Conservation (phyloP, 2,329 filamentous ascomycete genomes). For the Xylaria sp. region DNA sequence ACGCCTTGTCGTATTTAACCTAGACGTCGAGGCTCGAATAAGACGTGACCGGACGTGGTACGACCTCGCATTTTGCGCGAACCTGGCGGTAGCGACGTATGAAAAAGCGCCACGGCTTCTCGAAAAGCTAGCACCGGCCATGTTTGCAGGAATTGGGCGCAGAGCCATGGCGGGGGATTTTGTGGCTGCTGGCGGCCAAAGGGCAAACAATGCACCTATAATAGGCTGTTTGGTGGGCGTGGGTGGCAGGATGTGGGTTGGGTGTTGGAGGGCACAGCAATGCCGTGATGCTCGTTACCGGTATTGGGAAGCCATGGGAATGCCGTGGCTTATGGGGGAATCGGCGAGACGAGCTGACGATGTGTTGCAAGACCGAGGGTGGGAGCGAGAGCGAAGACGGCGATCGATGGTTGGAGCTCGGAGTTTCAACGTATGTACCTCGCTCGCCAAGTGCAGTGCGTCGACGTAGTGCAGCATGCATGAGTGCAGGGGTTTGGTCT, state of each 20-base stretch:
- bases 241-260: not conserved
- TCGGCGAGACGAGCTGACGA: conserved; percentile 4
- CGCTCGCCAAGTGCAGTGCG: conserved; percentile 12
- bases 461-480: conserved; percentile 16
- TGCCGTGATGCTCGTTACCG: conserved; percentile 46
- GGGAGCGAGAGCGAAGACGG: not conserved
- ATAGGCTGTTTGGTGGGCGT: not conserved
- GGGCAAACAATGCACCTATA: conserved; percentile 3
- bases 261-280: conserved; percentile 40
- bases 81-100: conserved; percentile 15
- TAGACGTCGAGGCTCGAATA: conserved; percentile 19
- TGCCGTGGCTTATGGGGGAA: not conserved
- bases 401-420: conserved; percentile 16
- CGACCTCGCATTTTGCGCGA: conserved; percentile 31
- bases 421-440: conserved; percentile 14
- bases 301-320: conserved; percentile 44
- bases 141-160: conserved; percentile 35
- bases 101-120: conserved; percentile 22
- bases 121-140: conserved; percentile 19
- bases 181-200: conserved; percentile 6
- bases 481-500: conserved; percentile 11
- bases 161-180: conserved; percentile 40
- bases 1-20: conserved; percentile 4
- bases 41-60: conserved; percentile 36
- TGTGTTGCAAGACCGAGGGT: conserved; percentile 9